Evolutionary conservation across 2,329 filamentous ascomycete species (phyloP), one percentile per base, ranked within the genome.

Genomic region (Cladosporium sp.): DNA sequence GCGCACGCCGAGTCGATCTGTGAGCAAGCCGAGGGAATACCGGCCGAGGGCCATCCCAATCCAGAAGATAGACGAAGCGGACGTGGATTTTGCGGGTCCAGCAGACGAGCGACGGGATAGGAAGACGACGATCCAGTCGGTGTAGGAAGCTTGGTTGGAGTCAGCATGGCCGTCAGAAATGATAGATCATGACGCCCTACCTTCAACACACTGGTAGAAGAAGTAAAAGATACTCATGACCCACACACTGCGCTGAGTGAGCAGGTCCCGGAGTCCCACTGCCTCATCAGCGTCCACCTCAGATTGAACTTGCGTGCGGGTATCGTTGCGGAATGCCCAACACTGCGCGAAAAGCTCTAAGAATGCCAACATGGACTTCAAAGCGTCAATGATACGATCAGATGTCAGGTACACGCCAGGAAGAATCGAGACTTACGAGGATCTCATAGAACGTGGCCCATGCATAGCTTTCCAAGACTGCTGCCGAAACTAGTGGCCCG

Each of bases 11-110:
- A 49, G 8, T 9, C 31, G 31, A 16, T 49, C 46, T 7, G 28
- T 49, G 7, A 35, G 13, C 1, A 37, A 1, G 9, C 46, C 46
- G 6, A 49, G 16, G 4, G 31, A 37, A n/a, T 49, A 49, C 1
- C 46, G 46, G 4, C 46, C 46, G 18, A 49, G 11, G 5, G 46
- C 37, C 46, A 49, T 49, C 1, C 46, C 46, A 8, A 35, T 19
- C 46, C 46, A 49, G 38, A 49, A 49, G 13, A 49, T 32, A 10
- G 46, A 49, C 4, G 46, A 49, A 34, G 46, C 46, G 13, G 16
- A 42, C 4, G 46, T 38, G 28, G 46, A 28, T 19, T 37, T 43
- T 8, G 46, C 31, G 11, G 38, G n/a, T 3, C 34, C 46, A 3
- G 28, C 18, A n/a, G 40, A 10, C 9, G 35, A 28, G 2, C 31